phyloP scores from a whole-genome alignment of 192 early-diverging fungal species.

The Entomortierella chlamydospora region DNA sequence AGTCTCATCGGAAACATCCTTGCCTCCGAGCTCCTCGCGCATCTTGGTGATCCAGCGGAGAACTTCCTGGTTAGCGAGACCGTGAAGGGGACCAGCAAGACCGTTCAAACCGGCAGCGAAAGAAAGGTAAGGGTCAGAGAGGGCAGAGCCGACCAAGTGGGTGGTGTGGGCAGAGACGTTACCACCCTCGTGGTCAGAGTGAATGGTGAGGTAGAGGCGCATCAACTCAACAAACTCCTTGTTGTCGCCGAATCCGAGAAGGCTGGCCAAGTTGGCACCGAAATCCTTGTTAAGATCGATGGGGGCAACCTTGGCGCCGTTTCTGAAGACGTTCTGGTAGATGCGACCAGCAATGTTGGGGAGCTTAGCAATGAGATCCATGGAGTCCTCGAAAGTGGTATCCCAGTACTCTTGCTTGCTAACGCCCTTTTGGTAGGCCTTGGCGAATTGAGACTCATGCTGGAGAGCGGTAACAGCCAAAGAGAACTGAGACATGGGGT shows the following conservation, averaged over 20 bases:
- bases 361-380: constrained; percentile 98
- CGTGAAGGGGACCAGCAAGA: constrained; percentile 98
- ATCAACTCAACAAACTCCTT: constrained; percentile 96
- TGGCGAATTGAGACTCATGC: constrained; percentile 95
- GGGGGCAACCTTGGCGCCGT: constrained; percentile 85
- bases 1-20: constrained; percentile 88
- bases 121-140: constrained; percentile 98
- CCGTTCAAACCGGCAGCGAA: constrained; percentile 98
- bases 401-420: constrained; percentile 98
- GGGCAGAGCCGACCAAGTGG: constrained; percentile 90
- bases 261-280: constrained; percentile 93
- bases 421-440: constrained; percentile 94
- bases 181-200: constrained; percentile 99
- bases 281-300: constrained; percentile 93
- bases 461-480: constrained; percentile 98
- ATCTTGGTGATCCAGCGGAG: constrained; percentile 97
- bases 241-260: constrained; percentile 91
- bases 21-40: constrained; percentile 85
- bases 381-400: constrained; percentile 95
- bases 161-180: constrained; percentile 99
- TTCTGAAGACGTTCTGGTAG: constrained; percentile 99
- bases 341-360: constrained; percentile 97
- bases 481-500: constrained; percentile 99
- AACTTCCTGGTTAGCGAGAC: constrained; percentile 99
- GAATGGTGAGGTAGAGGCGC: constrained; percentile 99